These are phyloP conservation scores for Penicillium concentricum DNA, from an alignment of 2,329 filamentous ascomycete genomes.

Conservation along the genomic window DNA sequence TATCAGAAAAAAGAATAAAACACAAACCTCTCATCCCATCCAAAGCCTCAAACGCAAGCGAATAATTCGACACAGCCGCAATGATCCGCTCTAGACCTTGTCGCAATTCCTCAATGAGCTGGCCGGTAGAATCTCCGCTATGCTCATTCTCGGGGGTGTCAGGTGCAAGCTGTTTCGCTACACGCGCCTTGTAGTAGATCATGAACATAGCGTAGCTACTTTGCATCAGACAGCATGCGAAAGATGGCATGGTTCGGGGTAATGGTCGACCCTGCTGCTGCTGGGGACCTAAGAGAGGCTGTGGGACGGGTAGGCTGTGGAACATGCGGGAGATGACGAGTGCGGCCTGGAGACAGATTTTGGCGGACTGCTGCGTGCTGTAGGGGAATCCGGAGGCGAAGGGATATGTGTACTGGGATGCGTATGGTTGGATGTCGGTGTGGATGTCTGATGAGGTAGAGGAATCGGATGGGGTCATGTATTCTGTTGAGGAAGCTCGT, in stretches of 20 bases:
- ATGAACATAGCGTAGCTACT: conserved; percentile 49
- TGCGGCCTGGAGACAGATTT: conserved; percentile 42
- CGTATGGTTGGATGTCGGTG: conserved; percentile 29
- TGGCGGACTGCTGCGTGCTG: conserved; percentile 42
- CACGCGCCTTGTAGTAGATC: conserved; percentile 44
- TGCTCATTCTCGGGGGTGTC: conserved; percentile 22
- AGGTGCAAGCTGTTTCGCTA: conserved; percentile 34
- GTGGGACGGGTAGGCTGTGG: conserved; percentile 39
- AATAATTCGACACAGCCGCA: conserved; percentile 40
- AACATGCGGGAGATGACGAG: conserved; percentile 45
- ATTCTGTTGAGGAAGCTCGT: conserved; percentile 30
- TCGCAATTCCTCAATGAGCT: conserved; percentile 37
- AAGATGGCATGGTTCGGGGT: conserved; percentile 48
- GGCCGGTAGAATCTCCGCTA: conserved; percentile 27
- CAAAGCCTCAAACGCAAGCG: conserved; percentile 44
- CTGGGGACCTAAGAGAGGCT: conserved; percentile 27
- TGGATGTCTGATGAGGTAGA: conserved; percentile 33
- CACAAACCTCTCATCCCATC: conserved; percentile 45
- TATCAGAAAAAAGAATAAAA: neutral
- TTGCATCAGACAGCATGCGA: conserved; percentile 50
- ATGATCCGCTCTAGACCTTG: conserved; percentile 42
- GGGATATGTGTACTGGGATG: conserved; percentile 28
- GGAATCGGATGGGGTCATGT: conserved; percentile 35
- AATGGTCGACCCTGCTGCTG: conserved; percentile 13
- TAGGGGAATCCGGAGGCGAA: conserved; percentile 42